These are phyloP conservation scores for Acanthamoeba castellanii DNA, from an alignment of 208 protist species.

Conservation along the genomic window DNA sequence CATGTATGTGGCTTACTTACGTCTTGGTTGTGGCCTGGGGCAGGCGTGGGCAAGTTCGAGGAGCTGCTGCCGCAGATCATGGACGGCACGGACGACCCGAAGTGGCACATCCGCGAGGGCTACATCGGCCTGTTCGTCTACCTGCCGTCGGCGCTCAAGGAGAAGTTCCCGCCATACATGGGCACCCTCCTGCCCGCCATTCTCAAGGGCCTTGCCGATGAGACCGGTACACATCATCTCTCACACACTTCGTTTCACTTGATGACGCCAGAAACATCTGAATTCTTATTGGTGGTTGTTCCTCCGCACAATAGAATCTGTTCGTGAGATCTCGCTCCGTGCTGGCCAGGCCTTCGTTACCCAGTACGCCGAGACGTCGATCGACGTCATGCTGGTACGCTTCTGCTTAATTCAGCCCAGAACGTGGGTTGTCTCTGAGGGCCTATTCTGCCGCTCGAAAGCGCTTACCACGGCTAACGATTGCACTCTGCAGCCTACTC, in stretches of 20 bases:
- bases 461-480: too few relatives aligned
- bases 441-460: neutral
- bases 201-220: conserved; percentile 86
- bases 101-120: conserved; percentile 88
- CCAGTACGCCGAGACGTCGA: conserved; percentile 81
- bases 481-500: conserved; percentile 79
- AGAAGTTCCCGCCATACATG: conserved; percentile 83
- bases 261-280: neutral
- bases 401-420: neutral
- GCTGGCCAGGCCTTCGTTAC: conserved; percentile 90
- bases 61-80: conserved; percentile 84
- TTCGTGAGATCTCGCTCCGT: conserved; percentile 89
- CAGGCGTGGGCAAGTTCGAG: conserved; percentile 75
- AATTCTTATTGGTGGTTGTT: conserved; percentile 29
- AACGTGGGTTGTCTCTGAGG: too few relatives aligned
- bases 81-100: conserved; percentile 77
- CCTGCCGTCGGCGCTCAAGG: conserved; percentile 88
- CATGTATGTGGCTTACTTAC: neutral
- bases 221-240: conserved; percentile 68
- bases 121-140: conserved; percentile 88
- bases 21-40: too few relatives aligned
- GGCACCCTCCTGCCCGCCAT: conserved; percentile 86
- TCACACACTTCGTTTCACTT: neutral
- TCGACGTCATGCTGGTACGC: conserved; percentile 67
- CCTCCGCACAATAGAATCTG: conserved; percentile 80